phyloP scores from a whole-genome alignment of 2,329 filamentous ascomycete genomes.

The Neofusicoccum parvum region DNA sequence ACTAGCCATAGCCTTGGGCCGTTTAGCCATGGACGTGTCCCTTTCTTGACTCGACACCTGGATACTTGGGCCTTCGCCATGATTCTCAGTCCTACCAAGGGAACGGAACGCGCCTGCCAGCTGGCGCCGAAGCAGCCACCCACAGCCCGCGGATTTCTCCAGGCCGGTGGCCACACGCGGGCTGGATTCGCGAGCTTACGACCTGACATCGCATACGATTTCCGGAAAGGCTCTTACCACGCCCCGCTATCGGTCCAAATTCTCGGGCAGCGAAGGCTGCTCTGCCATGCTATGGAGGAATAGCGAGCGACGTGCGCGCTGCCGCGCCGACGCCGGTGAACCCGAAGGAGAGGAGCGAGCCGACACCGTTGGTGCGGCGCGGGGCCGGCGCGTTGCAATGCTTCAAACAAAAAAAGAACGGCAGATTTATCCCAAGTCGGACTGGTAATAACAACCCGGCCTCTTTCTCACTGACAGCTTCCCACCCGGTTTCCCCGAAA shows the following conservation, averaged over 20 bases:
- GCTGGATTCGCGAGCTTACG: constrained; percentile 1
- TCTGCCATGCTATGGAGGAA: neutral
- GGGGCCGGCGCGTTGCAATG: neutral
- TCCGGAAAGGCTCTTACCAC: neutral
- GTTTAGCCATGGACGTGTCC: neutral
- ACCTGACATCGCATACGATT: neutral
- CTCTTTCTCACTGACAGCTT: neutral
- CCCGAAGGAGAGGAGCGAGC: neutral
- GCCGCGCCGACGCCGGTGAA: neutral
- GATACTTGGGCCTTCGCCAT: neutral
- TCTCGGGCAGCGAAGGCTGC: neutral
- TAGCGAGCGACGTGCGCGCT: neutral
- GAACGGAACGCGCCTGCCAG: neutral
- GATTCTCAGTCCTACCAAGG: neutral
- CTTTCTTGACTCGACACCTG: neutral
- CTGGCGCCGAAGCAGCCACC: neutral
- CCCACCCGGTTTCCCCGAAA: neutral
- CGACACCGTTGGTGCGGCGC: constrained; percentile 2
- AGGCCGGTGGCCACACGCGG: neutral
- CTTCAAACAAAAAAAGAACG: constrained; percentile 11
- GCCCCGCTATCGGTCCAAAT: constrained; percentile 11
- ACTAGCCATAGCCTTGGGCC: neutral
- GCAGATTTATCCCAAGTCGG: neutral
- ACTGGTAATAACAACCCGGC: constrained; percentile 1
- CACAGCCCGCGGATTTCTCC: neutral